Percentiles rank a stretch among this genome's conserved stretches.
phyloP scores from a whole-genome alignment of 2,329 filamentous ascomycete genomes.

The Verruconis gallopava region DNA sequence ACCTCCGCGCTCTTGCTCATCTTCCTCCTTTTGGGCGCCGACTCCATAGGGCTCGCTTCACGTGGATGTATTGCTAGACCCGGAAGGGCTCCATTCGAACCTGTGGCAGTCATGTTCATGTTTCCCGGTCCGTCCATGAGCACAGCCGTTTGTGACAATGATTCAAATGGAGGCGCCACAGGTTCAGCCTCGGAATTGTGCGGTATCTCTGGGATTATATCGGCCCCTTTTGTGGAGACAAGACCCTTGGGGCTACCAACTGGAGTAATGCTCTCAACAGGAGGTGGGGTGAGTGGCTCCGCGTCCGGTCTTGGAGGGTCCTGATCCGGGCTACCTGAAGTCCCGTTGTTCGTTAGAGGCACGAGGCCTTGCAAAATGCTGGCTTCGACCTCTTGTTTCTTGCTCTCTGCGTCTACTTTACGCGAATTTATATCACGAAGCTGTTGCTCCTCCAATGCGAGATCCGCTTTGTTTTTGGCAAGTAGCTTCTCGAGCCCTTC shows the following conservation, averaged over 20 bases:
- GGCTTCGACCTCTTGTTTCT: conserved; percentile 81
- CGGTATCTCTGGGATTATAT: conserved; percentile 11
- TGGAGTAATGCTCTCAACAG: conserved; percentile 45
- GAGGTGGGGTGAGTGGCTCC: conserved; percentile 84
- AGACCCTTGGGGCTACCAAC: conserved; percentile 31
- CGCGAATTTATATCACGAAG: conserved; percentile 52
- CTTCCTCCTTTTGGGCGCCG: conserved; percentile 36
- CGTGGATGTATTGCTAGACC: conserved; percentile 11
- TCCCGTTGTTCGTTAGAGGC: conserved; percentile 30
- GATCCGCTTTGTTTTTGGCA: conserved; percentile 54
- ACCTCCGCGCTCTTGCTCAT: conserved; percentile 30
- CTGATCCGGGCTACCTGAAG: conserved; percentile 17
- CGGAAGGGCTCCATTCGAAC: neutral
- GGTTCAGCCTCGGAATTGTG: conserved; percentile 2
- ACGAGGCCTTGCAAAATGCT: conserved; percentile 77
- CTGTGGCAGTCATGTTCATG: neutral
- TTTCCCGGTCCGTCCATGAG: conserved; percentile 15
- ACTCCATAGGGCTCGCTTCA: conserved; percentile 8
- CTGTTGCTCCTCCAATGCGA: conserved; percentile 57
- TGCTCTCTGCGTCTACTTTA: conserved; percentile 60
- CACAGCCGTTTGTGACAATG: neutral
- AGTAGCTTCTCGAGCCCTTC: conserved; percentile 72
- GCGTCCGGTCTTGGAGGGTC: conserved; percentile 67
- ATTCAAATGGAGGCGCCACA: neutral
- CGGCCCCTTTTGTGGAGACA: conserved; percentile 30